phyloP scores from a whole-genome alignment of 2,329 filamentous ascomycete species.

The Cercospora sp. region DNA sequence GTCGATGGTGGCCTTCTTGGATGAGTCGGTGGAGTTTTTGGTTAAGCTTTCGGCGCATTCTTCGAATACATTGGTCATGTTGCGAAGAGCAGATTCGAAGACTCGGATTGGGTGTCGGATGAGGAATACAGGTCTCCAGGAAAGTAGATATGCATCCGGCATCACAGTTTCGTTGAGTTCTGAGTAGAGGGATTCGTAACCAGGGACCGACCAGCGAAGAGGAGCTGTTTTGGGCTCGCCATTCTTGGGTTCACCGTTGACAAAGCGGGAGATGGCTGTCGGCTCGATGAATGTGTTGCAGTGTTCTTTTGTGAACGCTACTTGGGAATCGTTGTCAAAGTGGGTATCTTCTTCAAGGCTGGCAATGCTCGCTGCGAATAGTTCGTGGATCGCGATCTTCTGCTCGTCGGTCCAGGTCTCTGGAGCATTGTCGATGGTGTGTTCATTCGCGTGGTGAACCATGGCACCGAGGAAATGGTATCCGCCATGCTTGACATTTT shows the following conservation, averaged over 20 bases:
- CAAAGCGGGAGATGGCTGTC: neutral
- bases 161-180: slow-evolving; percentile 8
- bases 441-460: neutral
- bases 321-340: neutral
- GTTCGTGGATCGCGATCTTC: neutral
- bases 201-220: slow-evolving; percentile 4
- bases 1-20: neutral
- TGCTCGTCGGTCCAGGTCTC: slow-evolving; percentile 13
- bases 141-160: slow-evolving; percentile 10
- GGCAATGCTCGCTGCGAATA: neutral
- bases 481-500: slow-evolving; percentile 4
- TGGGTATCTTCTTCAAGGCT: neutral
- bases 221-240: neutral
- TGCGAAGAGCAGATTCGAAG: slow-evolving; percentile 6
- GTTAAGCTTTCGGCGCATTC: neutral
- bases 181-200: slow-evolving; percentile 8
- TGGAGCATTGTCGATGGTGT: neutral
- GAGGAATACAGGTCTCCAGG: slow-evolving; percentile 11
- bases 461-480: slow-evolving; percentile 11
- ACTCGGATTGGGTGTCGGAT: slow-evolving; percentile 13
- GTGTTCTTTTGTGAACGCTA: slow-evolving; percentile 13
- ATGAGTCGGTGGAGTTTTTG: neutral
- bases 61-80: slow-evolving; percentile 7
- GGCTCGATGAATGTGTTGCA: slow-evolving; percentile 8
- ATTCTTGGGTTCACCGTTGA: neutral